Base-by-base conservation (phyloP, 202 grass and related monocot species). In the Schoenoplectus triqueter region DNA sequence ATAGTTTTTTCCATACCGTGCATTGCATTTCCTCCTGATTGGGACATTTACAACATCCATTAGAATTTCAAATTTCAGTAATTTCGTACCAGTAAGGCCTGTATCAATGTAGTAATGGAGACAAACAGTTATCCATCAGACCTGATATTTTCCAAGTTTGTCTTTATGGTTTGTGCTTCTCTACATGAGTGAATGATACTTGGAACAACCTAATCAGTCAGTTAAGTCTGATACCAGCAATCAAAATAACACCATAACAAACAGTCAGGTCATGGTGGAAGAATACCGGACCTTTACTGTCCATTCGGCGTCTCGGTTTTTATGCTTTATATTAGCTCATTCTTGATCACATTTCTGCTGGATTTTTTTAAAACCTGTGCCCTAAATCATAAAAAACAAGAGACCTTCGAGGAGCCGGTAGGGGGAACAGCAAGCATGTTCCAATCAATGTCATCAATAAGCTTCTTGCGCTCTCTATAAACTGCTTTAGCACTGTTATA, bases 401-500 rank as follows among this genome's bases (percentile, higher is more conserved):
- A 89, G 87, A 95, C 95, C 92, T 98, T 95, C 87, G 74, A 88
- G 42, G 93, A 94, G 73, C 93, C 91, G 86, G 87, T 95, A 64
- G 95, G 88, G 50, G 92, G 95, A 45, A 89, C 50, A 66, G 95
- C 95, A 84, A 98, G 87, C 77, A 92, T 86, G 50, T 90, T 92
- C 95, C 95, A 98, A 87, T 98, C 95, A 82, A 98, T 98, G 82
- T 95, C 90, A 71, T 98, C 95, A 82, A 98, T 85, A 73, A 90
- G 91, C 73, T 98, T 98, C 84, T 98, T 98, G n/a, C 95, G 89
- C 72, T 98, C 95, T 89, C 91, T 92, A 86, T 92, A 95, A 60
- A 98, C 95, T 21, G 95, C 95, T 80, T 86, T 95, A 89, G 93
- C 93, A 88, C 95, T 98, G 78, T 95, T 98, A 89, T 91, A 98